phyloP scores from a whole-genome alignment of 495 filamentous ascomycete species.

The Penicillium egyptiacum region DNA sequence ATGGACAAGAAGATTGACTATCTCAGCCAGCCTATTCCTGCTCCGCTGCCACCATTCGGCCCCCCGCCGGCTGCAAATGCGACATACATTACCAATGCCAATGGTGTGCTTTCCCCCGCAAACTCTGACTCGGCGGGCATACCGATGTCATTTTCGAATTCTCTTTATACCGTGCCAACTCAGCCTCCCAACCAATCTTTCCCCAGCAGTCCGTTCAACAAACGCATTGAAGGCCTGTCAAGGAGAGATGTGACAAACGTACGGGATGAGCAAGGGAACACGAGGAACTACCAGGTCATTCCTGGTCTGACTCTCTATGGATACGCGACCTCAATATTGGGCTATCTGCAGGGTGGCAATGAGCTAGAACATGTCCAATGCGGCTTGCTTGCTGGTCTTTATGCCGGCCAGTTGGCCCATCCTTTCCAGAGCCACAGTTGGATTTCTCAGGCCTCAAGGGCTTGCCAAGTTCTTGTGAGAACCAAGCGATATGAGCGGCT shows the following conservation, averaged over 20 bases:
- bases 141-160: conserved; percentile 16
- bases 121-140: conserved; percentile 28
- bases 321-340: conserved; percentile 83
- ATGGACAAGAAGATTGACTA: conserved; percentile 31
- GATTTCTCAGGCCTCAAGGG: conserved; percentile 76
- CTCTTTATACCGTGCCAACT: conserved; percentile 24
- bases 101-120: conserved; percentile 30
- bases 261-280: conserved; percentile 18
- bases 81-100: conserved; percentile 17
- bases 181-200: conserved; percentile 25
- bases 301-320: conserved; percentile 88
- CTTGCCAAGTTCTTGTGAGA: conserved; percentile 74
- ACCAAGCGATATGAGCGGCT: conserved; percentile 45
- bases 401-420: conserved; percentile 81
- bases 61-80: background rate
- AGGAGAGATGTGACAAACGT: conserved; percentile 17
- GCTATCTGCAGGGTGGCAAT: conserved; percentile 72
- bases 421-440: conserved; percentile 88
- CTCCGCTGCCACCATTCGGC: conserved; percentile 14
- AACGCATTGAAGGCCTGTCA: conserved; percentile 4
- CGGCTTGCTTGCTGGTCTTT: conserved; percentile 83
- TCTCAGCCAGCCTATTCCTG: conserved; percentile 31
- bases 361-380: conserved; percentile 80
- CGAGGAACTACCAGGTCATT: conserved; percentile 78
- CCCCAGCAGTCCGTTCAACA: conserved; percentile 16